Evolutionary conservation across 192 early-diverging fungal species (phyloP).

Genomic region (Entrophospora sp.): DNA sequence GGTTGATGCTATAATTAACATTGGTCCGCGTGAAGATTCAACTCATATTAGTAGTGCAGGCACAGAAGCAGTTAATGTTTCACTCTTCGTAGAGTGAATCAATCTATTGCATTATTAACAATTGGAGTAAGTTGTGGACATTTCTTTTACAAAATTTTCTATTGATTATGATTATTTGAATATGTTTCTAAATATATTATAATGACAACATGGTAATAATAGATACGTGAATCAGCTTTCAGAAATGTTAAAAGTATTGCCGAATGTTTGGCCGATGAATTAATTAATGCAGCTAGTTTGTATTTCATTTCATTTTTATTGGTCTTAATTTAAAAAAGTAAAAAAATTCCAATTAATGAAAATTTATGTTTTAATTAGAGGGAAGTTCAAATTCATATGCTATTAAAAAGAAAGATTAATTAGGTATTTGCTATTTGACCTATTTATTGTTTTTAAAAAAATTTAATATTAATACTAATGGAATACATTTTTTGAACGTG

Average conservation of each 20-base stretch:
- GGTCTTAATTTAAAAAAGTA: no score
- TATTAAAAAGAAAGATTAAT: slow-evolving; percentile 99
- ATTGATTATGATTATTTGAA: no score
- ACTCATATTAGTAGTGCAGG: slow-evolving; percentile 96
- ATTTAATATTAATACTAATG: no score
- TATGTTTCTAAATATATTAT: no score
- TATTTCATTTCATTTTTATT: no score
- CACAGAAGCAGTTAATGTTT: slow-evolving; percentile 99
- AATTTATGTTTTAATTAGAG: slow-evolving; percentile 30
- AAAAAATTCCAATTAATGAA: no score
- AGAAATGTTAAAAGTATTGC: slow-evolving; percentile 99
- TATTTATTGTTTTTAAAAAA: no score
- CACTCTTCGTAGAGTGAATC: slow-evolving; percentile 95
- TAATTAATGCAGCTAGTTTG: slow-evolving; percentile 88
- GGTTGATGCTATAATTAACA: slow-evolving; percentile 98
- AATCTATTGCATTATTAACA: slow-evolving; percentile 88
- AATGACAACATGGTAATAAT: background rate
- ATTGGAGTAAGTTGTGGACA: slow-evolving; percentile 65
- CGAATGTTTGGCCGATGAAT: slow-evolving; percentile 98
- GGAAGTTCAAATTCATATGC: slow-evolving; percentile 99
- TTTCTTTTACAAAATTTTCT: no score
- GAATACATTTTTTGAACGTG: slow-evolving; percentile 50
- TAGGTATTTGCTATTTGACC: no score
- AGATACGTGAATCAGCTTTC: slow-evolving; percentile 96
- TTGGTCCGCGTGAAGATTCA: slow-evolving; percentile 97